Conservation (phyloP, 1,139 yeast genomes). For the Lodderomyces margitis region DNA sequence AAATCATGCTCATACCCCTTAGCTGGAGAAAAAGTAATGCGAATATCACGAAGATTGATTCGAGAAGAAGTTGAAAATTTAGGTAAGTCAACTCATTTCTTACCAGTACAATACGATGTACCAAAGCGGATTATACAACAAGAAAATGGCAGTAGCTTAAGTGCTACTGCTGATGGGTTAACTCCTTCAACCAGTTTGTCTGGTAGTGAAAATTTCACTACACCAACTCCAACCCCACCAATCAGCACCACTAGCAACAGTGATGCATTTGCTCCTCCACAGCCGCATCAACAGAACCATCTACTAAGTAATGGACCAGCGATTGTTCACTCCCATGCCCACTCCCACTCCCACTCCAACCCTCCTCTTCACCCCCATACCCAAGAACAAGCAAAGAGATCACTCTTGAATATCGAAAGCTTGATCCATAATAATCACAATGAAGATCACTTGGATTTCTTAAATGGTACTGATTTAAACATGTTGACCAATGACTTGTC, state of each 20-base stretch:
- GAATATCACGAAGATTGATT: slow-evolving; percentile 15
- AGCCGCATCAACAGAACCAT: background rate
- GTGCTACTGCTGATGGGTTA: background rate
- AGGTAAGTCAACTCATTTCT: slow-evolving; percentile 14
- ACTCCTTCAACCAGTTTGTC: background rate
- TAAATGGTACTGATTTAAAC: slow-evolving; percentile 22
- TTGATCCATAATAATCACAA: slow-evolving; percentile 9
- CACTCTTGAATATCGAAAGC: slow-evolving; percentile 13
- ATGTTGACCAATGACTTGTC: slow-evolving; percentile 31
- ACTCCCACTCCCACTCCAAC: too few relatives aligned
- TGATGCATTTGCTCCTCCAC: background rate
- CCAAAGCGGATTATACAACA: slow-evolving; percentile 9
- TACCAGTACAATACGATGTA: slow-evolving; percentile 15
- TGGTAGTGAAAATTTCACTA: background rate
- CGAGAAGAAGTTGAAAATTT: slow-evolving; percentile 14
- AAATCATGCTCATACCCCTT: slow-evolving; percentile 24
- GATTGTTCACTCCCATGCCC: too few relatives aligned
- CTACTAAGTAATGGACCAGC: too few relatives aligned
- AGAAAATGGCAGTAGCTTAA: background rate
- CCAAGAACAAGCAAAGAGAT: background rate
- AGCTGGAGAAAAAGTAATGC: slow-evolving; percentile 21
- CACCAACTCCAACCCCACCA: background rate
- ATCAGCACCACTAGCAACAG: background rate
- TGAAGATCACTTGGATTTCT: slow-evolving; percentile 12
- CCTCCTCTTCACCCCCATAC: too few relatives aligned